phyloP scores from a whole-genome alignment of 768 basidiomycete genomes.

The Lepiota venenata region DNA sequence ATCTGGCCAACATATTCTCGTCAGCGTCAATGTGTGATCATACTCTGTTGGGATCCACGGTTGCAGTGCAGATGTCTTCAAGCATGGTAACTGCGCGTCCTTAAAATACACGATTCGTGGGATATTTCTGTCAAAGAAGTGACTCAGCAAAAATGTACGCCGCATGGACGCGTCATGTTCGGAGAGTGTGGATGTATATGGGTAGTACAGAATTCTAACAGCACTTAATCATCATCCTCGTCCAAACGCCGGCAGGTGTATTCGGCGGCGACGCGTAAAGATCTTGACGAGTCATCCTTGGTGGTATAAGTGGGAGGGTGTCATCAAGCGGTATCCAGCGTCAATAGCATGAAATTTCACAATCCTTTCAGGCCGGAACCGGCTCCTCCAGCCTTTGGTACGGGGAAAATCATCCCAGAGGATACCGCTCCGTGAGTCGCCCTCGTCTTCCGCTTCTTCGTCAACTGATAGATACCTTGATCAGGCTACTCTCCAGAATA shows the following conservation, averaged over 20 bases:
- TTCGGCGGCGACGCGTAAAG: no score
- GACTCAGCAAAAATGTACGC: not conserved
- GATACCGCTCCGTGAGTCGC: slow-evolving; percentile 29
- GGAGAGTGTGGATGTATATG: not conserved
- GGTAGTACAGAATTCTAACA: not conserved
- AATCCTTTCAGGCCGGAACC: slow-evolving; percentile 41
- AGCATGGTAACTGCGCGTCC: not conserved
- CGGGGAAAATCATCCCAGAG: slow-evolving; percentile 43
- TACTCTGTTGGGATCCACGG: not conserved
- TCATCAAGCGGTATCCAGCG: not conserved
- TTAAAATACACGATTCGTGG: not conserved
- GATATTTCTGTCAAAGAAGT: not conserved
- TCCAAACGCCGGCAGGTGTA: no score
- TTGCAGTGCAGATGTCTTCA: not conserved
- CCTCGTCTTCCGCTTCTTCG: not conserved
- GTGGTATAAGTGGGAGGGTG: not conserved
- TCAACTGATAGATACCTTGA: not conserved
- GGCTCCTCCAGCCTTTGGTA: slow-evolving; percentile 48
- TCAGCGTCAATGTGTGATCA: no score
- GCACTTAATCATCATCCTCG: no score
- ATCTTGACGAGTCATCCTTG: not conserved
- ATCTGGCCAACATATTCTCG: no score
- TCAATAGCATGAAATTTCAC: slow-evolving; percentile 18
- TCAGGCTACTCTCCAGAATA: slow-evolving; percentile 33
- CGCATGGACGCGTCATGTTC: slow-evolving; percentile 3